Evolutionary conservation across 2,329 filamentous ascomycete genomes (phyloP).

Genomic region (Coniella lustricola): DNA sequence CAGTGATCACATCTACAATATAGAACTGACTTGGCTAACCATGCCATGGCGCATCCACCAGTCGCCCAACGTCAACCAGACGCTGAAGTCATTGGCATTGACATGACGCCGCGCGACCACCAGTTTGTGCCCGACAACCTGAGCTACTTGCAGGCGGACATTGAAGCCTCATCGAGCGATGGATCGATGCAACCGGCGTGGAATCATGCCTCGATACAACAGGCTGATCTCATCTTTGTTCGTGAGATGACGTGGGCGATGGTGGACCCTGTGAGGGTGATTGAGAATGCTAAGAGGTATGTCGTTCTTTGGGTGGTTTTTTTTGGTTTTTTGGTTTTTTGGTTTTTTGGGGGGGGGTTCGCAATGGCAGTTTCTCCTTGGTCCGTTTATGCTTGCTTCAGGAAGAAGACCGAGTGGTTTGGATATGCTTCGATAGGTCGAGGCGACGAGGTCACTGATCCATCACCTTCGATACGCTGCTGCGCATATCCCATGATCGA

Average conservation of each 20-base stretch:
- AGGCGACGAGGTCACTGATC: too few species aligned
- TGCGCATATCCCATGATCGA: too few species aligned
- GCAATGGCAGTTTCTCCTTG: too few species aligned
- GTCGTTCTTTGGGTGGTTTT: too few species aligned
- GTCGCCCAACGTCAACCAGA: slow-evolving; percentile 39
- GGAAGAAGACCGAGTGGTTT: too few species aligned
- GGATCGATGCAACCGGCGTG: background rate
- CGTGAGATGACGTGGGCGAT: background rate
- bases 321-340: too few species aligned
- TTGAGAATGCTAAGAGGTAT: background rate
- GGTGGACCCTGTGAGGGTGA: background rate
- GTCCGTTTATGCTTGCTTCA: too few species aligned
- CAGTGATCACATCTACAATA: too few species aligned
- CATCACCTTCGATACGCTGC: too few species aligned
- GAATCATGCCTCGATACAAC: background rate
- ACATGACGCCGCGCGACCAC: slow-evolving; percentile 38
- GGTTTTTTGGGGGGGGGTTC: too few species aligned
- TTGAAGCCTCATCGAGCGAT: slow-evolving; percentile 28
- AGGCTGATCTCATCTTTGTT: background rate
- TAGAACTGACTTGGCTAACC: too few species aligned
- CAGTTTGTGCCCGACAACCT: slow-evolving; percentile 47
- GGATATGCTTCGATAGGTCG: too few species aligned
- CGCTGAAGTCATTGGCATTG: slow-evolving; percentile 38
- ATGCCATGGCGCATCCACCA: slow-evolving; percentile 16
- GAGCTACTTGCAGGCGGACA: slow-evolving; percentile 50